Evolutionary conservation across 2,329 filamentous ascomycete genomes (phyloP).

Genomic region (Davidsoniella australis): DNA sequence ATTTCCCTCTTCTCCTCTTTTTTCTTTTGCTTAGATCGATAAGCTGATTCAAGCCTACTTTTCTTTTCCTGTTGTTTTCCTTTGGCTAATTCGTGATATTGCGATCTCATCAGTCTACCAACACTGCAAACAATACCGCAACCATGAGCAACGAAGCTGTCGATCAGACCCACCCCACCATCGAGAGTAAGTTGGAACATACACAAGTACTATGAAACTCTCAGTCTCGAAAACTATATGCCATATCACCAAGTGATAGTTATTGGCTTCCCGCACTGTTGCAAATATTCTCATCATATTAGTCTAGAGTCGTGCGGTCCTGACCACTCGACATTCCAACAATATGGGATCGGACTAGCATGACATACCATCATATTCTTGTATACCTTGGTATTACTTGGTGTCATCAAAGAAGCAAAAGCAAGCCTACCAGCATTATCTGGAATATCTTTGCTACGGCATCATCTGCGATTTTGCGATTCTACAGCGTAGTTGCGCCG

Average conservation of each 20-base stretch:
- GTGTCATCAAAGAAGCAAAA: too few species aligned
- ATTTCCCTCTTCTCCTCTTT: conserved; percentile 4
- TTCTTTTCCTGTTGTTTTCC: not conserved
- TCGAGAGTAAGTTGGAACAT: conserved; percentile 31
- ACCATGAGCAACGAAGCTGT: conserved; percentile 24
- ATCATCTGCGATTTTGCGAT: not conserved
- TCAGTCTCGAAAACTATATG: too few species aligned
- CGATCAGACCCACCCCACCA: conserved; percentile 39
- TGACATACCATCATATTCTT: too few species aligned
- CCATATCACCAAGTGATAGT: not conserved
- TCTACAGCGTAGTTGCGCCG: not conserved
- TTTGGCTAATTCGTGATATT: not conserved
- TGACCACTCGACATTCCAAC: too few species aligned
- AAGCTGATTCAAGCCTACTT: not conserved
- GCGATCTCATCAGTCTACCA: not conserved
- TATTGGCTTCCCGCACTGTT: not conserved
- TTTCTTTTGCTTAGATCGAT: not conserved
- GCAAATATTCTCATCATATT: too few species aligned
- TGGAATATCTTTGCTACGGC: not conserved
- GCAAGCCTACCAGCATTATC: too few species aligned
- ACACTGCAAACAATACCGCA: conserved; percentile 9
- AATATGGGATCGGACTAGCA: too few species aligned
- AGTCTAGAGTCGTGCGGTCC: too few species aligned
- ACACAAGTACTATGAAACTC: too few species aligned
- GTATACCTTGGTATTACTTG: too few species aligned